Evolutionary conservation across 1,284 basidiomycete genomes (phyloP).

Genomic region (Uromyces viciae-fabae): DNA sequence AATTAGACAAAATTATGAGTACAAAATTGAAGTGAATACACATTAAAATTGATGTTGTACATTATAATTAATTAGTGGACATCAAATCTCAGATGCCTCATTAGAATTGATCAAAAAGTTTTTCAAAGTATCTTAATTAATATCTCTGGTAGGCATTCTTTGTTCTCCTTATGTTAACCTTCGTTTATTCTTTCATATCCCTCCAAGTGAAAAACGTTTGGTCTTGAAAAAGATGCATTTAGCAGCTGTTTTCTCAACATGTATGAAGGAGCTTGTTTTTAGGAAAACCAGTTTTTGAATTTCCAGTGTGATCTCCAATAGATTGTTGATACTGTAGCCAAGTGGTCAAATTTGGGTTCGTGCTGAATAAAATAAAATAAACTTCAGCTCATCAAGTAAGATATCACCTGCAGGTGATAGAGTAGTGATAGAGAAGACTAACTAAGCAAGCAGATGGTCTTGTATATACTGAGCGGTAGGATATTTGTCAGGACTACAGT

Average conservation of each 20-base stretch:
- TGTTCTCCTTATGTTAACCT: no score
- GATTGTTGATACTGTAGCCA: slow-evolving; percentile 51
- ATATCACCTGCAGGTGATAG: neutral
- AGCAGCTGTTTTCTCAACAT: slow-evolving; percentile 22
- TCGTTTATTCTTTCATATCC: no score
- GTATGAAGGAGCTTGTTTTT: slow-evolving; percentile 41
- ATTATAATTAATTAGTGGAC: no score
- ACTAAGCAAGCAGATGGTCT: slow-evolving; percentile 41
- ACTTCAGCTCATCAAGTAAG: neutral
- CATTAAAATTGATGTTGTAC: no score
- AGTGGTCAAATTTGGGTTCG: slow-evolving; percentile 57
- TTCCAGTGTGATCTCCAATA: slow-evolving; percentile 24
- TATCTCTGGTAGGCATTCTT: no score
- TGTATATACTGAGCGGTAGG: slow-evolving; percentile 73
- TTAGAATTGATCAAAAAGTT: no score
- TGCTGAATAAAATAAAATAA: slow-evolving; percentile 47
- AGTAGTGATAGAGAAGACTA: neutral
- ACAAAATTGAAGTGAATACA: no score
- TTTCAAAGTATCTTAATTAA: no score
- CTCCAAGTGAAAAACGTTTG: no score
- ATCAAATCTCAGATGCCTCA: no score
- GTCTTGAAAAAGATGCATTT: no score
- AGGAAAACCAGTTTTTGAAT: slow-evolving; percentile 39
- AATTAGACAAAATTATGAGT: no score
- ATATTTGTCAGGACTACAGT: slow-evolving; percentile 73